phyloP scores from a whole-genome alignment of 176 grass and related monocot species.

The Cenchrus americanus region DNA sequence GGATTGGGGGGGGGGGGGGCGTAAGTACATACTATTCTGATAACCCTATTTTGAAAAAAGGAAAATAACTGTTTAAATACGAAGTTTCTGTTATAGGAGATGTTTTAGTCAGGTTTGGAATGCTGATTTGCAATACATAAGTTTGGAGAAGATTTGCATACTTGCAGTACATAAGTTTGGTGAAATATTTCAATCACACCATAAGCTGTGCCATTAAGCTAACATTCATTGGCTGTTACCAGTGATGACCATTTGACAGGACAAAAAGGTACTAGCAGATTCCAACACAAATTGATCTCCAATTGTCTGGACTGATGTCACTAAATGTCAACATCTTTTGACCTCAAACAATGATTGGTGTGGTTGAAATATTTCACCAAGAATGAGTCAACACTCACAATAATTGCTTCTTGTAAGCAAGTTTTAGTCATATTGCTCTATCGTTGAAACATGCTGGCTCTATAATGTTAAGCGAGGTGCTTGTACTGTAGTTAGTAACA shows the following conservation, averaged over 20 bases:
- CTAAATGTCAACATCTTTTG: slow-evolving; percentile 52
- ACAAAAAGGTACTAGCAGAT: slow-evolving; percentile 28
- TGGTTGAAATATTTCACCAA: slow-evolving; percentile 47
- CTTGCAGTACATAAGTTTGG: slow-evolving; percentile 22
- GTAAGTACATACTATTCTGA: slow-evolving; percentile 43
- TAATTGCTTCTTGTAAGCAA: slow-evolving; percentile 53
- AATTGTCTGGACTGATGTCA: slow-evolving; percentile 32
- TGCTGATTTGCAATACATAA: slow-evolving; percentile 26
- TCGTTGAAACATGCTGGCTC: slow-evolving; percentile 36
- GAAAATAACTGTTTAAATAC: slow-evolving; percentile 23
- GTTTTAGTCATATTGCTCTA: slow-evolving; percentile 32
- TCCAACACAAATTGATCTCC: slow-evolving; percentile 32
- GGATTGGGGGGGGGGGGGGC: background rate
- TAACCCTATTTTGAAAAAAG: background rate
- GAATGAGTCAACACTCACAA: slow-evolving; percentile 26
- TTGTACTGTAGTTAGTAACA: slow-evolving; percentile 47
- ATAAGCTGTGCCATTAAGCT: slow-evolving; percentile 32
- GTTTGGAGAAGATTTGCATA: slow-evolving; percentile 12
- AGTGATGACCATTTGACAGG: slow-evolving; percentile 32
- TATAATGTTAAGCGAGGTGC: slow-evolving; percentile 38
- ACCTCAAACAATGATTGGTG: slow-evolving; percentile 42
- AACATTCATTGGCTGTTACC: slow-evolving; percentile 25
- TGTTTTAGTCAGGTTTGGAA: slow-evolving; percentile 12
- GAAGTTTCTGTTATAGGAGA: slow-evolving; percentile 33
- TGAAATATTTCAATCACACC: slow-evolving; percentile 33